phyloP scores from a whole-genome alignment of 2,329 filamentous ascomycete genomes.

The Fusarium lateritium region DNA sequence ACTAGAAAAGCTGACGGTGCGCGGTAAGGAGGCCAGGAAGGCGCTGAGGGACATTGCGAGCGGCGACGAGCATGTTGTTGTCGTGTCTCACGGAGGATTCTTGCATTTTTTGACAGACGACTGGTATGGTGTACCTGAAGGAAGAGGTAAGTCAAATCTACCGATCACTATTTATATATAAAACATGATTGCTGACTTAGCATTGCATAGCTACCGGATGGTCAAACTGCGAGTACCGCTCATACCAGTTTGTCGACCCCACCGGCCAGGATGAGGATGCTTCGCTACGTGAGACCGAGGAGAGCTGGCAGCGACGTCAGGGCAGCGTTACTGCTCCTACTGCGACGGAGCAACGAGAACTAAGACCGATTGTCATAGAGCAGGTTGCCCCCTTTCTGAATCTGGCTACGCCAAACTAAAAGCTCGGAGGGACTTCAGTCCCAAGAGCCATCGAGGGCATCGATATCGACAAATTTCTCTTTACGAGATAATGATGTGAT shows the following conservation, averaged over 20 bases:
- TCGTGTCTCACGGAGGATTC: conserved; percentile 87
- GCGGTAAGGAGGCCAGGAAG: conserved; percentile 72
- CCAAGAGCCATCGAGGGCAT: too few species aligned
- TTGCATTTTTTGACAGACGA: conserved; percentile 89
- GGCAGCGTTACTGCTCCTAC: conserved; percentile 60
- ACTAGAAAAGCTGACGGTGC: conserved; percentile 67
- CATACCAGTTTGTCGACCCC: conserved; percentile 73
- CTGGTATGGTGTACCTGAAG: conserved; percentile 72
- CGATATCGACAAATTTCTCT: not conserved
- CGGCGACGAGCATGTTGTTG: conserved; percentile 75
- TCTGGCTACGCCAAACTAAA: conserved; percentile 23
- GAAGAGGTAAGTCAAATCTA: conserved; percentile 55
- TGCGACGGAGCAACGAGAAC: conserved; percentile 62
- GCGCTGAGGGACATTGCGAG: conserved; percentile 68
- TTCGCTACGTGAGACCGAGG: conserved; percentile 62
- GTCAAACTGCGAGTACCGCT: conserved; percentile 80
- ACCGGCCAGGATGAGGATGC: conserved; percentile 65
- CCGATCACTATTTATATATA: not conserved
- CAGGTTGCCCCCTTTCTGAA: conserved; percentile 56
- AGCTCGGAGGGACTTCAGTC: not conserved
- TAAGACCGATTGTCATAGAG: conserved; percentile 57
- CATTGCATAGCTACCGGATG: conserved; percentile 74
- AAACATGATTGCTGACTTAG: conserved; percentile 16
- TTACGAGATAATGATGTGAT: not conserved
- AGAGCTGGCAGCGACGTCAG: conserved; percentile 63